Evolutionary conservation across 2,329 filamentous ascomycete genomes (phyloP).

Genomic region (Triangularia verruculosa): DNA sequence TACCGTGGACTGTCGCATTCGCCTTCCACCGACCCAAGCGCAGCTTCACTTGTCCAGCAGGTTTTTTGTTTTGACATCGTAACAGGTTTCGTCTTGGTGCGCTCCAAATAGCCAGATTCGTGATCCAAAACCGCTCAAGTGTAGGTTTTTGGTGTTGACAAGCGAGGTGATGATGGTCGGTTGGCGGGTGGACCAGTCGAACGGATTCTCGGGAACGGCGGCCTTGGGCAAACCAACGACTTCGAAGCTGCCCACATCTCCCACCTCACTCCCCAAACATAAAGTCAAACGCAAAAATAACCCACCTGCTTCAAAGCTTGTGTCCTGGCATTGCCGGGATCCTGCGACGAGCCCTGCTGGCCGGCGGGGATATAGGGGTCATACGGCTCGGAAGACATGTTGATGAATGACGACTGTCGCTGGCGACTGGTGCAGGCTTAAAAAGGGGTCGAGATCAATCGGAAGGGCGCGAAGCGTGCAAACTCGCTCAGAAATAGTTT

Average conservation of each 20-base stretch:
- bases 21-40: neutral
- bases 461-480: neutral
- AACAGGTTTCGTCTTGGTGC: neutral
- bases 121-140: neutral
- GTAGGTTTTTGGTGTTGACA: neutral
- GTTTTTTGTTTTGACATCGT: neutral
- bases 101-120: too few species aligned
- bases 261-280: neutral
- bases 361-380: slow-evolving; percentile 84
- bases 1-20: neutral
- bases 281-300: slow-evolving; percentile 30
- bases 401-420: slow-evolving; percentile 27
- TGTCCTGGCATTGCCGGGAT: slow-evolving; percentile 45
- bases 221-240: neutral
- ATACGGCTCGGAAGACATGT: slow-evolving; percentile 63
- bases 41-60: neutral
- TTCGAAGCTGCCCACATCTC: neutral
- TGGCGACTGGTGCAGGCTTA: slow-evolving; percentile 1
- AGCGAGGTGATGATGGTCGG: neutral
- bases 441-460: slow-evolving; percentile 6
- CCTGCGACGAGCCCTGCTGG: slow-evolving; percentile 43
- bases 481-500: neutral
- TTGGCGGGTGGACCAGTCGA: neutral
- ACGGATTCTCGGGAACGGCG: neutral
- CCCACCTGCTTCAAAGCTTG: slow-evolving; percentile 81